These are phyloP conservation scores for Withania somnifera DNA, from an alignment of 305 asterid genomes.

Conservation along the genomic window DNA sequence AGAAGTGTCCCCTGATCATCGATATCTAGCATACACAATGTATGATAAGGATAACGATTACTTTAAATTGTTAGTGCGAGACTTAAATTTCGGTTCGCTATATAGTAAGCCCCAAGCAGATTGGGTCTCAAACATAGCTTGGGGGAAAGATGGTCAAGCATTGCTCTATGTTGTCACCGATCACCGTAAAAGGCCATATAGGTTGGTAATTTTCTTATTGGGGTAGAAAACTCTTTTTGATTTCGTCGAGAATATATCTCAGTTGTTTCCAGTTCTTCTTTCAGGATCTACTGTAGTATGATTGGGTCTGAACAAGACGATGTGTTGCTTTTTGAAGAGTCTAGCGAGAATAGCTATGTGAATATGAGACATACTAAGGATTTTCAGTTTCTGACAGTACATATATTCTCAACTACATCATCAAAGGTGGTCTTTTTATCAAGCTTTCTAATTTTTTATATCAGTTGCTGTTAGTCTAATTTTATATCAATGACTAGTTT, in stretches of 20 bases:
- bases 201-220: slow-evolving; percentile 35
- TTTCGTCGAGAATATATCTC: too few species aligned
- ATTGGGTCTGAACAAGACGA: slow-evolving; percentile 61
- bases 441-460: slow-evolving; percentile 4
- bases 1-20: slow-evolving; percentile 91
- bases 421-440: slow-evolving; percentile 58
- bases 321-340: slow-evolving; percentile 64
- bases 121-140: slow-evolving; percentile 69
- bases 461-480: slow-evolving; percentile 7
- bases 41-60: slow-evolving; percentile 75
- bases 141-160: slow-evolving; percentile 84
- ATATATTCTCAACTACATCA: slow-evolving; percentile 49
- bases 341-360: slow-evolving; percentile 50
- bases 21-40: slow-evolving; percentile 94
- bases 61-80: slow-evolving; percentile 72
- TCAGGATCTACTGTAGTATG: slow-evolving; percentile 74
- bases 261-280: slow-evolving; percentile 7
- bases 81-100: slow-evolving; percentile 75
- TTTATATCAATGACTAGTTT: slow-evolving; percentile 33
- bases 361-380: slow-evolving; percentile 74
- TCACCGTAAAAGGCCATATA: slow-evolving; percentile 71
- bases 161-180: slow-evolving; percentile 80
- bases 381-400: slow-evolving; percentile 54
- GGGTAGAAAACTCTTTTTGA: background rate
- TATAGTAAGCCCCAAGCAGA: slow-evolving; percentile 72